Conservation (phyloP, 78 protist species). For the Dictyostelium discoideum region DNA sequence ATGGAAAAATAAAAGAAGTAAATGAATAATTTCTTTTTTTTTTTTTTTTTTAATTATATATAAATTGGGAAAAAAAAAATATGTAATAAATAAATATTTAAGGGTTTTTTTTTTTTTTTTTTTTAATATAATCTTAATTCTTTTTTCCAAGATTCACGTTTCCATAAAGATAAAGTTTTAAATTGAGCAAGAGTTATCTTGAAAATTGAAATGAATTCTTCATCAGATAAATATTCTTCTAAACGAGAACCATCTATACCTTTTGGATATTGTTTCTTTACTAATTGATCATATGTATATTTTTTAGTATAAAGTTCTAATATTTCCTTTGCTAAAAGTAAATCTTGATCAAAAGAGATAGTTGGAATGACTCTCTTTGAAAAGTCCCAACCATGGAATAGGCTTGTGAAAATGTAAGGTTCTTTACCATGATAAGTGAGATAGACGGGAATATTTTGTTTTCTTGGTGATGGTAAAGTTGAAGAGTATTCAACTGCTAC, state of each 20-base stretch:
- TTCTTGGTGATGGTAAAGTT: slow-evolving; percentile 17
- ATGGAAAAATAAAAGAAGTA: too few species aligned
- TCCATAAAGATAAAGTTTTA: slow-evolving; percentile 79
- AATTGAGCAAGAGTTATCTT: slow-evolving; percentile 19
- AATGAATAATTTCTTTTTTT: not conserved
- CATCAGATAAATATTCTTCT: slow-evolving; percentile 67
- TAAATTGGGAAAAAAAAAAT: not conserved
- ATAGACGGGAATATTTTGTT: slow-evolving; percentile 25
- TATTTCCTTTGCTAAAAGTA: slow-evolving; percentile 23
- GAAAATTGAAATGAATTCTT: slow-evolving; percentile 50
- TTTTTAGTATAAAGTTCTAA: slow-evolving; percentile 62
- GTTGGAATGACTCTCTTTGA: not conserved
- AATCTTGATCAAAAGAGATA: slow-evolving; percentile 14
- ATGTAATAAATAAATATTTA: too few species aligned
- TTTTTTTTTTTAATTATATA: not conserved
- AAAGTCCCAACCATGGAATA: slow-evolving; percentile 88
- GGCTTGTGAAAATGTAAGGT: slow-evolving; percentile 67
- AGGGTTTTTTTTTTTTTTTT: not conserved
- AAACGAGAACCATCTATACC: slow-evolving; percentile 78
- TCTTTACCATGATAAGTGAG: slow-evolving; percentile 56
- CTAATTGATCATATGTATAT: slow-evolving; percentile 78
- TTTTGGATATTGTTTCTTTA: slow-evolving; percentile 80
- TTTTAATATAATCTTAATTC: slow-evolving; percentile 64
- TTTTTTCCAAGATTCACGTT: slow-evolving; percentile 61
- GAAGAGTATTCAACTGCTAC: slow-evolving; percentile 65